phyloP scores from a whole-genome alignment of 2,329 filamentous ascomycete species.

The Westerdykella aurantiaca region DNA sequence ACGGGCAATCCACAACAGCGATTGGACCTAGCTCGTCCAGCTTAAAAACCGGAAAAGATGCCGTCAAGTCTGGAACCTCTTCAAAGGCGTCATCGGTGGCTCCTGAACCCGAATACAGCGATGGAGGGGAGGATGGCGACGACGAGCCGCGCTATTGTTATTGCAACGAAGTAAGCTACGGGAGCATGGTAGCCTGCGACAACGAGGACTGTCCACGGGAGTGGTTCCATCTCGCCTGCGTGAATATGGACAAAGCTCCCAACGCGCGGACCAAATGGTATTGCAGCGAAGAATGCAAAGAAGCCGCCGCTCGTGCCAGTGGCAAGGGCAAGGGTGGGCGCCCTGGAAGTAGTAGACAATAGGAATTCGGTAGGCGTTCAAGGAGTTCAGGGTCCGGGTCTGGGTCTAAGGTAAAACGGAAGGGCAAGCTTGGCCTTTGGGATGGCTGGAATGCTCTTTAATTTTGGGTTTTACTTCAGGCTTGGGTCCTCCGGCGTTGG shows the following conservation, averaged over 20 bases:
- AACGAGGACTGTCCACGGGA: constrained; percentile 59
- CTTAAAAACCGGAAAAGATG: constrained; percentile 15
- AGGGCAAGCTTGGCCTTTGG: constrained; percentile 20
- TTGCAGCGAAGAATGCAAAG: constrained; percentile 37
- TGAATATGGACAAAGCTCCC: constrained; percentile 56
- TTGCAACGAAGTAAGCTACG: constrained; percentile 59
- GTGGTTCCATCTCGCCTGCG: constrained; percentile 63
- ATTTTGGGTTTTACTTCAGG: constrained; percentile 5
- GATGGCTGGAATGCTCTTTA: constrained; percentile 35
- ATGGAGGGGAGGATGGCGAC: constrained; percentile 35
- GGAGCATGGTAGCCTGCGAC: constrained; percentile 64
- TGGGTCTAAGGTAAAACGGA: constrained; percentile 31
- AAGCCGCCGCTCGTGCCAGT: constrained; percentile 14
- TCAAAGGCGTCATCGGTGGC: constrained; percentile 28
- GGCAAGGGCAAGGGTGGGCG: constrained; percentile 30
- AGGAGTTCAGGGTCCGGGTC: constrained; percentile 25
- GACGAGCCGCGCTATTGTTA: constrained; percentile 60
- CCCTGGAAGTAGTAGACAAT: constrained; percentile 36
- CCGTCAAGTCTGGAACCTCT: constrained; percentile 27
- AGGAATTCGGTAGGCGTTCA: constrained; percentile 38
- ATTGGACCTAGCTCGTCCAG: constrained; percentile 23
- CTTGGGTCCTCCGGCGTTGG: neutral
- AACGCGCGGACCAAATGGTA: constrained; percentile 39
- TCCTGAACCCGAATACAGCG: constrained; percentile 30
- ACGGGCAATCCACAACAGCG: constrained; percentile 14